A percentile compares a stretch with the other conserved stretches of the same genome.
Conservation (phyloP, 1,284 basidiomycete species). For the Sporisorium reilianum region DNA sequence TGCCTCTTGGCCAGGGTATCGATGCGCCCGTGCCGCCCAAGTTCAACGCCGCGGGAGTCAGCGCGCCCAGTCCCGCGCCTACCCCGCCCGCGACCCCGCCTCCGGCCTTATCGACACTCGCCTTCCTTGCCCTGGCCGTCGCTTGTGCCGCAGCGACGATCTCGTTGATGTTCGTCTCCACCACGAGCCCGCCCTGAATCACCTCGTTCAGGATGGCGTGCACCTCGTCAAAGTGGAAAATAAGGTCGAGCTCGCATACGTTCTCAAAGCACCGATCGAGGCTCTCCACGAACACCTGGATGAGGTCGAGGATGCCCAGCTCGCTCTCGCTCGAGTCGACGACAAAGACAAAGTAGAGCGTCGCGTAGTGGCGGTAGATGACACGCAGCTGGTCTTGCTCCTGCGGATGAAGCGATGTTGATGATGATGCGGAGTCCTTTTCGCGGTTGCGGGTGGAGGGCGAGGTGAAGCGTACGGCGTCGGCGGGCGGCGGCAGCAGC, state of each 20-base stretch:
- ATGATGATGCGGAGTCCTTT: background rate
- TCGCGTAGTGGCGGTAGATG: constrained; percentile 79
- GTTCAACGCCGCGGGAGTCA: constrained; percentile 26
- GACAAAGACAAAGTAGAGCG: constrained; percentile 95
- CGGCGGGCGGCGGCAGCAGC: constrained; percentile 56
- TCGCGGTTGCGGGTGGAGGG: constrained; percentile 18
- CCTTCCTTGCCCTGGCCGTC: constrained; percentile 41
- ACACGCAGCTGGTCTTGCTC: constrained; percentile 60
- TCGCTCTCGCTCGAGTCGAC: constrained; percentile 96
- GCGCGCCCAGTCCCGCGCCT: constrained; percentile 18
- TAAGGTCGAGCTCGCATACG: constrained; percentile 97
- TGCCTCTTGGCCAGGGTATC: constrained; percentile 47
- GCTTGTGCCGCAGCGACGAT: constrained; percentile 75
- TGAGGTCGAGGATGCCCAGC: constrained; percentile 93
- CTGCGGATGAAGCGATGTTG: background rate
- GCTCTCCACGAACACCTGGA: constrained; percentile 99
- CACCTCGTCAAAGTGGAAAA: constrained; percentile 98
- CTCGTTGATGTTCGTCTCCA: constrained; percentile 97
- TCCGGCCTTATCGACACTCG: constrained; percentile 14
- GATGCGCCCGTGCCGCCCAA: constrained; percentile 17
- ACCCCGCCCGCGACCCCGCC: constrained; percentile 8
- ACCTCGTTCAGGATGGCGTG: constrained; percentile 95
- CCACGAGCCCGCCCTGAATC: constrained; percentile 94
- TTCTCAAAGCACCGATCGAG: constrained; percentile 96
- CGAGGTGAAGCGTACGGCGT: constrained; percentile 42